phyloP scores from a whole-genome alignment of 2,329 filamentous ascomycete species.

The Cladosporium cucumerinum region DNA sequence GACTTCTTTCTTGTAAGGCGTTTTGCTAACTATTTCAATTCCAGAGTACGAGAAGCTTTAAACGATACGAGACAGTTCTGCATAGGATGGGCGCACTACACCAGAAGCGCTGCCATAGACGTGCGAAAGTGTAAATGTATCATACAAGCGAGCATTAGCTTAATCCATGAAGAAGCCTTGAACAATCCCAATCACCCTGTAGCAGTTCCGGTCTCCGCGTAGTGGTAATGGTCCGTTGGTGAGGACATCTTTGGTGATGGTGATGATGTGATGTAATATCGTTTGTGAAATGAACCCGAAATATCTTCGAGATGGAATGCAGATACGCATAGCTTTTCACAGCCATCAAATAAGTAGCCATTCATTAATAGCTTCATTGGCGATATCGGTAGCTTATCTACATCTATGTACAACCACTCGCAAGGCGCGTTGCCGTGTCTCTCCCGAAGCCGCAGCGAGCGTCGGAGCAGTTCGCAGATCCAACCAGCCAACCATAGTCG shows the following conservation, averaged over 20 bases:
- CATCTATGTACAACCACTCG: not conserved
- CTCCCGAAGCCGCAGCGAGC: constrained; percentile 5
- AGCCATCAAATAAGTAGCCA: not conserved
- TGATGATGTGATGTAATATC: not conserved
- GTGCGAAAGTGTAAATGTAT: constrained; percentile 6
- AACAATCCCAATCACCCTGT: not conserved
- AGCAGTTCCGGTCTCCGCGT: not conserved
- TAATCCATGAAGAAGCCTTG: constrained; percentile 5
- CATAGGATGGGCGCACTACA: not conserved
- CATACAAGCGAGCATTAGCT: constrained; percentile 12
- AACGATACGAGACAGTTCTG: not conserved
- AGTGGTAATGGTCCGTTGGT: not conserved
- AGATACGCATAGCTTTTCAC: not conserved
- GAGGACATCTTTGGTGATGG: not conserved
- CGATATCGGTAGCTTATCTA: not conserved
- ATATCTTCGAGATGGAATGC: not conserved
- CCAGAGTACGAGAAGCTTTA: constrained; percentile 12
- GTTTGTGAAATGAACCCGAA: not conserved
- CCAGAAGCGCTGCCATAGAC: not conserved
- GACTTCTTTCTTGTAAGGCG: not conserved
- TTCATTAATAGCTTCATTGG: not conserved
- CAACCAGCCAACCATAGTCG: not conserved
- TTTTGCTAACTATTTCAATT: not conserved
- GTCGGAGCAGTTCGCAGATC: constrained; percentile 10
- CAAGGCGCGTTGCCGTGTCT: not conserved